Conservation (phyloP, 2,329 filamentous ascomycete genomes). For the Blumeriella jaapii region DNA sequence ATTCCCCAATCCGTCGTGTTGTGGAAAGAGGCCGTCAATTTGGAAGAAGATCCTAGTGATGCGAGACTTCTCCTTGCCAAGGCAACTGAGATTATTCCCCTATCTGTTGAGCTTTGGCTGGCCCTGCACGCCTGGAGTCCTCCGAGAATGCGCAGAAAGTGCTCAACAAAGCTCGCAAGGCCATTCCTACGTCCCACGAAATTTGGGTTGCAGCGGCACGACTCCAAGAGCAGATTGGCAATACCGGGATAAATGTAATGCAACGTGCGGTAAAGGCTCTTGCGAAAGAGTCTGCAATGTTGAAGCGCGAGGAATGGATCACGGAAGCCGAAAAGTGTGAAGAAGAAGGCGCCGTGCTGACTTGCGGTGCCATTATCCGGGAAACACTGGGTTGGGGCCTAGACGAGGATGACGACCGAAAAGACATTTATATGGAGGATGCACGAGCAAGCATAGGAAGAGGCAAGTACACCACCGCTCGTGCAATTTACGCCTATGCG, state of each 20-base stretch:
- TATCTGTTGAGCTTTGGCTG: conserved; percentile 91
- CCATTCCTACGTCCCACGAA: conserved; percentile 83
- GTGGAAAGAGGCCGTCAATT: conserved; percentile 97
- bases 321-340: conserved; percentile 89
- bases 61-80: conserved; percentile 84
- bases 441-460: conserved; percentile 70
- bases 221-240: conserved; percentile 78
- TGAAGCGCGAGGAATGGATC: conserved; percentile 96
- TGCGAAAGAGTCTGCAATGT: conserved; percentile 87
- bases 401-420: conserved; percentile 92
- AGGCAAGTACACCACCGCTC: conserved; percentile 77
- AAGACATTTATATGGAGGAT: conserved; percentile 93
- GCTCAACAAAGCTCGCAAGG: conserved; percentile 88
- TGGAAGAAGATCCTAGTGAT: conserved; percentile 83
- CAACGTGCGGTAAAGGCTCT: conserved; percentile 83
- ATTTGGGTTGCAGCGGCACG: conserved; percentile 94
- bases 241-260: conserved; percentile 82
- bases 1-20: conserved; percentile 88
- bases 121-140: conserved; percentile 75
- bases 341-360: conserved; percentile 75
- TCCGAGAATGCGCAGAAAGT: conserved; percentile 91
- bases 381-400: conserved; percentile 89
- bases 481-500: conserved; percentile 87
- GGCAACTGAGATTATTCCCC: conserved; percentile 86
- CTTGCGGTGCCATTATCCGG: conserved; percentile 79